These are phyloP conservation scores for Podospora conica DNA, from an alignment of 495 filamentous ascomycete genomes.

Conservation along the genomic window DNA sequence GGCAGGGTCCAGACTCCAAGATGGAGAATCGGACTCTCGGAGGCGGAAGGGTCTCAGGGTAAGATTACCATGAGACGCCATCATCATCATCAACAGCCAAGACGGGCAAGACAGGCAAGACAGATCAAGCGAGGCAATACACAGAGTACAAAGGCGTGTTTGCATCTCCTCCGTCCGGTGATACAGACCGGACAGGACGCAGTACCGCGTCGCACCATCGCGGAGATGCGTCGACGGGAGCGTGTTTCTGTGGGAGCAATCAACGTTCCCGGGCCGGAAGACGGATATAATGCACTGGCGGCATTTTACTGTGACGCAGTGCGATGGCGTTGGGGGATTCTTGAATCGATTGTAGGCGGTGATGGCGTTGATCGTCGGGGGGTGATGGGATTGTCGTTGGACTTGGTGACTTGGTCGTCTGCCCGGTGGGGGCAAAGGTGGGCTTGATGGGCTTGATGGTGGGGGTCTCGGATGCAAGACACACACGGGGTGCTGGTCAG, in stretches of 20 bases:
- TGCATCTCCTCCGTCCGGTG: too few relatives aligned
- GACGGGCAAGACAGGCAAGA: neutral
- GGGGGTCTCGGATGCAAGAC: neutral
- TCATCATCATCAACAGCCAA: neutral
- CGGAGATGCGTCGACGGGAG: neutral
- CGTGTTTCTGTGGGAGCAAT: neutral
- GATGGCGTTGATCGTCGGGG: neutral
- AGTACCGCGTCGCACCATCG: neutral
- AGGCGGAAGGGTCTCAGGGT: too few relatives aligned
- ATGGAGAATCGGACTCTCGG: neutral
- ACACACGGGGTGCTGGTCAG: neutral
- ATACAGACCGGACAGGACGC: too few relatives aligned
- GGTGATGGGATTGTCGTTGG: neutral
- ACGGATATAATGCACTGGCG: neutral
- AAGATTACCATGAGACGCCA: neutral
- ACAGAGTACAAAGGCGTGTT: neutral
- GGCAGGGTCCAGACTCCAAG: neutral
- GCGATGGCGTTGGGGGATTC: too few relatives aligned
- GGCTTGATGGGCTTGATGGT: too few relatives aligned
- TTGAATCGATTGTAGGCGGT: neutral
- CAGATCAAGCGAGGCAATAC: neutral
- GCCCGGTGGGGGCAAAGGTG: too few relatives aligned
- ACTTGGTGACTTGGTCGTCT: neutral
- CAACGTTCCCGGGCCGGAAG: neutral
- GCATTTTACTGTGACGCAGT: too few relatives aligned